Evolutionary conservation across 75 land plant species (phyloP).

Genomic region (Pseudotsuga menziesii): DNA sequence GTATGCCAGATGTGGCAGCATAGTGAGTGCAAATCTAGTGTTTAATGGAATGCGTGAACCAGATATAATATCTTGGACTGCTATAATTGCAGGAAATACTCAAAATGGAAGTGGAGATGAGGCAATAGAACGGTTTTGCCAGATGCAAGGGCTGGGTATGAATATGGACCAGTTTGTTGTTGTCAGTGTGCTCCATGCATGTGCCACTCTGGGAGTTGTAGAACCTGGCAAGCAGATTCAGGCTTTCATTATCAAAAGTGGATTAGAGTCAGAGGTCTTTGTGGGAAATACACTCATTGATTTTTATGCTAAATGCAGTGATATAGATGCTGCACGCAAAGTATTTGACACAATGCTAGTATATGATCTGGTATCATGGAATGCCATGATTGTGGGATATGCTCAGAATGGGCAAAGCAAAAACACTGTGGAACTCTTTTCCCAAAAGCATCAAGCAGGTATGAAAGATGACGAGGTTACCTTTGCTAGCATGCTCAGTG

Average conservation of each 20-base stretch:
- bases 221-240: slow-evolving; percentile 29
- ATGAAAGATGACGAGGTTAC: not conserved
- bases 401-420: slow-evolving; percentile 18
- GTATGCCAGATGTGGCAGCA: not conserved
- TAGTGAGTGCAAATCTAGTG: not conserved
- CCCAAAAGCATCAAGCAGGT: not conserved
- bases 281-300: slow-evolving; percentile 33
- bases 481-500: slow-evolving; percentile 1
- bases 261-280: slow-evolving; percentile 15
- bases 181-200: not conserved
- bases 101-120: not conserved
- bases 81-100: slow-evolving; percentile 21
- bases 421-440: slow-evolving; percentile 24
- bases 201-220: slow-evolving; percentile 10
- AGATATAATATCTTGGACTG: slow-evolving; percentile 31
- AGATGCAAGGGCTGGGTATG: slow-evolving; percentile 23
- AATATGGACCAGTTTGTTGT: not conserved
- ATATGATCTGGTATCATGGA: slow-evolving; percentile 48
- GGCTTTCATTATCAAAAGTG: slow-evolving; percentile 12
- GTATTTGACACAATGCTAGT: slow-evolving; percentile 37
- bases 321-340: slow-evolving; percentile 21
- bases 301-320: slow-evolving; percentile 31
- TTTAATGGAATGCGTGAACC: not conserved
- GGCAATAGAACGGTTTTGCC: slow-evolving; percentile 25
- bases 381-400: slow-evolving; percentile 41